These are phyloP conservation scores for Fusarium metavorans DNA, from an alignment of 2,329 filamentous ascomycete genomes.

Conservation along the genomic window DNA sequence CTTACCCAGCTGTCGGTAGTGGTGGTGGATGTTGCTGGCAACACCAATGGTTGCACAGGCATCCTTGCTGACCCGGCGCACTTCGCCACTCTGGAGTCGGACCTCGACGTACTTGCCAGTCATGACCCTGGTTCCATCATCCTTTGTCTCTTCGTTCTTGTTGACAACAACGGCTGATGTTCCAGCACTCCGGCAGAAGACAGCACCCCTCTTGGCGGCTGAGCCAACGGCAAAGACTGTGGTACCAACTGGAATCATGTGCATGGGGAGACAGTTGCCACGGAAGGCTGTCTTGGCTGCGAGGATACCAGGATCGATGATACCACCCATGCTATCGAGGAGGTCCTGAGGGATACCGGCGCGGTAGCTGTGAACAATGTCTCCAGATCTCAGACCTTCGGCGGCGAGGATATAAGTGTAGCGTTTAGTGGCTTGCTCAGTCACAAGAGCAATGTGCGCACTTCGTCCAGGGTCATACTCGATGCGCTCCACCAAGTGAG, in stretches of 20 bases:
- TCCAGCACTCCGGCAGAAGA: constrained; percentile 95
- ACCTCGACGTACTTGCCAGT: constrained; percentile 85
- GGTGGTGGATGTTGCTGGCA: constrained; percentile 91
- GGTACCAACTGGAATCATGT: constrained; percentile 96
- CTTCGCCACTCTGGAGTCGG: constrained; percentile 90
- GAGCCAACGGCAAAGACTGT: constrained; percentile 91
- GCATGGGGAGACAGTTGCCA: constrained; percentile 93
- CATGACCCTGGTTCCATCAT: constrained; percentile 70
- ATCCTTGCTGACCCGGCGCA: constrained; percentile 88
- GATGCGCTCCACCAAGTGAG: constrained; percentile 91
- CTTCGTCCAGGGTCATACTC: constrained; percentile 96
- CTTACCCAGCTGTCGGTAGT: constrained; percentile 93
- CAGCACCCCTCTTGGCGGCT: constrained; percentile 77
- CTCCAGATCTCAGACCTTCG: constrained; percentile 92
- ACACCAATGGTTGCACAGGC: constrained; percentile 95
- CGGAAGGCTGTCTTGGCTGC: constrained; percentile 94
- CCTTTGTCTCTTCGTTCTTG: constrained; percentile 82
- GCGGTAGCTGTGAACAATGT: constrained; percentile 92
- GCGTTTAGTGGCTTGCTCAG: constrained; percentile 76
- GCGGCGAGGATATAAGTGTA: constrained; percentile 96
- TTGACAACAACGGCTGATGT: constrained; percentile 90
- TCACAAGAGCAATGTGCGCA: constrained; percentile 91
- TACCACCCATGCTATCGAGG: constrained; percentile 90
- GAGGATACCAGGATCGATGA: constrained; percentile 93
- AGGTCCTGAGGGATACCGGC: constrained; percentile 89